phyloP scores from a whole-genome alignment of 164 flowering plant genomes.

The Cinnamomum micranthum region DNA sequence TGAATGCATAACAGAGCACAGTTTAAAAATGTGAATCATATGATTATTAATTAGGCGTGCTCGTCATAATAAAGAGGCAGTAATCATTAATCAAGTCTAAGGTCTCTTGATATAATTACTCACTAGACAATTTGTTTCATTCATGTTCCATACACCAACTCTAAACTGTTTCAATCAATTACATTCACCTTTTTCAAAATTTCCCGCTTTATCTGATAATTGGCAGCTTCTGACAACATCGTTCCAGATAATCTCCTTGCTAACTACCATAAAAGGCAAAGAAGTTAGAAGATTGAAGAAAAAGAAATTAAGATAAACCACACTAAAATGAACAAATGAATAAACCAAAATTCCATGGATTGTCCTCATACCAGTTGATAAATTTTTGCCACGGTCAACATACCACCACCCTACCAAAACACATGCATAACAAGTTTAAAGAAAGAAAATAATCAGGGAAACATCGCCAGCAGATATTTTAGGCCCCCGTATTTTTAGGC shows the following conservation, averaged over 20 bases:
- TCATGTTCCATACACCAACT: background rate
- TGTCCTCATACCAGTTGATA: constrained; percentile 56
- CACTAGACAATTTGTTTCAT: background rate
- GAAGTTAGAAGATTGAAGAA: constrained; percentile 6
- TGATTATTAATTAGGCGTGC: background rate
- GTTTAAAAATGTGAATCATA: background rate
- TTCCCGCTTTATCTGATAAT: constrained; percentile 68
- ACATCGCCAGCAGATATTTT: background rate
- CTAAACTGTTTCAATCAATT: background rate
- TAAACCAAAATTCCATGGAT: background rate
- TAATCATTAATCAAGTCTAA: background rate
- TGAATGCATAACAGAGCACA: background rate
- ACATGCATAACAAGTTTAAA: constrained; percentile 1
- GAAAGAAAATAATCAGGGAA: background rate
- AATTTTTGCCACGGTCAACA: constrained; percentile 60
- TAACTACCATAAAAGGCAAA: constrained; percentile 40
- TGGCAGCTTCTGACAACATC: constrained; percentile 77
- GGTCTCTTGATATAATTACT: background rate
- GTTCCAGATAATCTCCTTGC: constrained; percentile 66
- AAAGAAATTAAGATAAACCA: background rate
- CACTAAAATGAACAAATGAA: constrained; percentile 1
- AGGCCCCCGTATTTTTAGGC: background rate
- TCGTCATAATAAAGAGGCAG: background rate
- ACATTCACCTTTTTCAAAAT: constrained; percentile 53
- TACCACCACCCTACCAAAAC: constrained; percentile 59